A percentile compares a stretch with the other conserved stretches of the same genome.
Conservation (phyloP, 202 grass and related monocot species). For the Miscanthus sacchariflorus region DNA sequence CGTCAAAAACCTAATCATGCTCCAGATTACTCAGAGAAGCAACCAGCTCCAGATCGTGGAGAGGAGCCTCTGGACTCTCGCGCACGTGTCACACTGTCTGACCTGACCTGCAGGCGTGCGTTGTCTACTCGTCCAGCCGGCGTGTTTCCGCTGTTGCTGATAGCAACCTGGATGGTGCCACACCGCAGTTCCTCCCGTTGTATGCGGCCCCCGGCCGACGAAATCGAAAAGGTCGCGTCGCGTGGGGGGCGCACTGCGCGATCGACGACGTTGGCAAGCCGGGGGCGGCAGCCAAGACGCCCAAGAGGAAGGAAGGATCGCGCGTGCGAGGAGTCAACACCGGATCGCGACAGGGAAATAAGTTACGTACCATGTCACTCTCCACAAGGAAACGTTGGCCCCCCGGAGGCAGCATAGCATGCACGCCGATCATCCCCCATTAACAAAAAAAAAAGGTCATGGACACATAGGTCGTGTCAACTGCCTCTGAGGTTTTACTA, state of each 20-base stretch:
- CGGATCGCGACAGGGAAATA: not conserved
- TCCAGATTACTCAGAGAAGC: not conserved
- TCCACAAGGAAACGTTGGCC: not conserved
- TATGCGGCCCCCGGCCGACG: too few relatives aligned
- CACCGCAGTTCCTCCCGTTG: too few relatives aligned
- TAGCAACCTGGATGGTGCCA: too few relatives aligned
- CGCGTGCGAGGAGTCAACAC: not conserved
- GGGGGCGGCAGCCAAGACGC: too few relatives aligned
- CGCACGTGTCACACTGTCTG: too few relatives aligned
- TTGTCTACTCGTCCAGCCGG: too few relatives aligned
- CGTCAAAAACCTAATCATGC: slow-evolving; percentile 21
- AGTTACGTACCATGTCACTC: not conserved
- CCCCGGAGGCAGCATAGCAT: not conserved
- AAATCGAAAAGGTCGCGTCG: too few relatives aligned
- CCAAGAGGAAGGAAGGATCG: not conserved
- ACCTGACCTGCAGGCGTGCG: too few relatives aligned
- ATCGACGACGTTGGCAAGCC: too few relatives aligned
- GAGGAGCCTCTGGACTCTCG: slow-evolving; percentile 6
- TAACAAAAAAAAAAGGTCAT: not conserved
- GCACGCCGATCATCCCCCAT: not conserved
- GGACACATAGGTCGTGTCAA: not conserved
- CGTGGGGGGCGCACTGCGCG: too few relatives aligned
- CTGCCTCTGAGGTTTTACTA: not conserved
- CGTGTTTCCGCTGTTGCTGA: too few relatives aligned
- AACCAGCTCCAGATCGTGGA: not conserved